Evolutionary conservation across 2,329 filamentous ascomycete genomes (phyloP), one percentile per base, ranked within the genome.

Genomic region (Phaeosphaeriaceae sp.): DNA sequence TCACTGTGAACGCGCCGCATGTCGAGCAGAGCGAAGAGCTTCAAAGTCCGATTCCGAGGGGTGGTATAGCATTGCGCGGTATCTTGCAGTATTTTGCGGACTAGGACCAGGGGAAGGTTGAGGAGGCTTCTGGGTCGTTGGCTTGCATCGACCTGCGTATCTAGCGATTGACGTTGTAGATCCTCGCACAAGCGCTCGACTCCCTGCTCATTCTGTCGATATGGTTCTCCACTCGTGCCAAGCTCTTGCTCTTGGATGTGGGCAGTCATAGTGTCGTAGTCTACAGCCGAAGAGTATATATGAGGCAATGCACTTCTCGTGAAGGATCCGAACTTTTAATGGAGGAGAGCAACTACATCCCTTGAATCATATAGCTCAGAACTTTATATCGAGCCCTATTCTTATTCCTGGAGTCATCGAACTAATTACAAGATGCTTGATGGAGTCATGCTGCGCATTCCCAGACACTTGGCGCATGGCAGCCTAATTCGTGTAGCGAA

Each of bases 21-120:
- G 3, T 21, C 2, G n/a, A 49, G 47, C 23, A 47, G 44, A 13
- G 3, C 10, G 3, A 30, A 32, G 11, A 28, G 23, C 26, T 15
- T 11, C 49, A 40, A 22, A 30, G n/a, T 42, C 7, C 23, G 7
- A 26, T 15, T 1, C 8, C 11, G 21, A 19, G 28, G 15, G 22
- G 10, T 22, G 19, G 19, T 17, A 28, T 50, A 54, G 9, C 24
- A 21, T 7, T 49, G 35, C 3, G 55, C 48, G 3, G 55, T 21
- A 15, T 52, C 11, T 24, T 55, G 46, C 19, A 59, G 49, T 19
- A 52, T 55, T 17, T 49, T 43, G 24, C 46, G 56, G 17, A 55
- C 35, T 3, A 59, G 48, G 10, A 59, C 52, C 15, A 59, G 46
- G 1, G 56, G 56, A 13, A 59, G 42, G 11, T 59, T 26, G 40